Evolutionary conservation across 139 green algal species (phyloP), one percentile per base, ranked within the genome.

Genomic region (Mesostigma viride): DNA sequence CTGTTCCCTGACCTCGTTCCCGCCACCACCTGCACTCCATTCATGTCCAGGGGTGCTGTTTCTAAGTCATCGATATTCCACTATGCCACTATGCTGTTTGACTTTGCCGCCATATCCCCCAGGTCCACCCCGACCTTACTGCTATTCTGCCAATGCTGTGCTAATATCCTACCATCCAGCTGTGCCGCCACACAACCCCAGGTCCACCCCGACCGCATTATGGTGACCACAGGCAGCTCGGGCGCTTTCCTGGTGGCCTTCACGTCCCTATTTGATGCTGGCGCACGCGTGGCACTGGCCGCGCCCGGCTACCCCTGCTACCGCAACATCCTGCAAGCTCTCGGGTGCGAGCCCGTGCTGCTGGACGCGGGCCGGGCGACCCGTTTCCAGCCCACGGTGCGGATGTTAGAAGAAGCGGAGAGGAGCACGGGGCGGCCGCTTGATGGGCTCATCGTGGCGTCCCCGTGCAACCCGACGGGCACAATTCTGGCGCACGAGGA

Each of bases 231-330:
- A 22, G 65, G 67, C 34, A 67, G 62, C 5, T 62, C 31, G 8
- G 69, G 26, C 5, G 69, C 69, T 27, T 70, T 75, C 31, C 3
- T 69, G 6, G 27, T 75, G 17, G 32, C 61, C 22, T 75, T 69
- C 62, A 31, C 65, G 35, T 62, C 69, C 24, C 24, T 32, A 3
- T 75, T 75, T 59, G 36, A 75, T 34, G 31, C 40, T 2, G 69
- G 69, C 17, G 69, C 67, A 30, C 27, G 34, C 3, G 69, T 75
- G 5, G 69, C 69, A 3, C 58, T 75, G 6, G 31, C 34, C 2
- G 20, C 27, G 24, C 61, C 69, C 11, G 46, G 60, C 8, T 75
- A 75, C 31, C 69, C 69, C 11, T 71, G 61, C 61, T 75, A 75
- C 69, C 60, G 62, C 2, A 75, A 75, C 62, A 69, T 75, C 62